Percentiles rank a stretch among this genome's conserved stretches.
phyloP scores from a whole-genome alignment of 768 basidiomycete genomes.

The Leccinellum luteum region DNA sequence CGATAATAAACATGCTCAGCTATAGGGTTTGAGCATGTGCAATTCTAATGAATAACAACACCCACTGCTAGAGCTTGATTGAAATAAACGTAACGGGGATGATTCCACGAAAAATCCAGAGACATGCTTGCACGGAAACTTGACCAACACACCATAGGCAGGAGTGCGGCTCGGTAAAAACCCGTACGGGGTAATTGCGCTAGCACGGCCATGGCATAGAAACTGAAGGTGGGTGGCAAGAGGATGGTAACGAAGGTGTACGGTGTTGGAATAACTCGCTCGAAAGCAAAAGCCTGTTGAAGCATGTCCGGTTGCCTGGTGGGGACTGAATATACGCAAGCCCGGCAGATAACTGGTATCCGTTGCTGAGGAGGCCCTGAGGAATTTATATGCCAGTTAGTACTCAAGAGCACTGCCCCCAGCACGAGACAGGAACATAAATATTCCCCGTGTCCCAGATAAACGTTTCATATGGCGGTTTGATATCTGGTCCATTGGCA shows the following conservation, averaged over 20 bases:
- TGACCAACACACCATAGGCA: constrained; percentile 47
- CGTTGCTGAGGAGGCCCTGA: too few relatives aligned
- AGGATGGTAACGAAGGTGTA: constrained; percentile 37
- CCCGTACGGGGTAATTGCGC: constrained; percentile 47
- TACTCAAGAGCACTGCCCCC: too few relatives aligned
- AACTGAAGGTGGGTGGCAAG: constrained; percentile 42
- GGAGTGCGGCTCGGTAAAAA: constrained; percentile 42
- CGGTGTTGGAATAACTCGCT: constrained; percentile 18
- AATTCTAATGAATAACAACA: background rate
- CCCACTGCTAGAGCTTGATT: constrained; percentile 27
- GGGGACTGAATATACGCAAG: too few relatives aligned
- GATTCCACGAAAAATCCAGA: constrained; percentile 24
- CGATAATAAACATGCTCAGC: constrained; percentile 24
- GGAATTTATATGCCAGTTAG: too few relatives aligned
- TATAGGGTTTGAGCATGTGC: constrained; percentile 5
- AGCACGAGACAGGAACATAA: too few relatives aligned
- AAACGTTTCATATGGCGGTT: too few relatives aligned
- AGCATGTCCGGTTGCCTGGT: too few relatives aligned
- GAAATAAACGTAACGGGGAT: constrained; percentile 10
- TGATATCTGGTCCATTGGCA: too few relatives aligned
- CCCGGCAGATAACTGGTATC: too few relatives aligned
- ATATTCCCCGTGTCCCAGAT: too few relatives aligned
- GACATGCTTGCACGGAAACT: constrained; percentile 38
- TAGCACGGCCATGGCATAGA: constrained; percentile 52
- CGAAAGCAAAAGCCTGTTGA: constrained; percentile 12